Evolutionary conservation across 2,329 filamentous ascomycete genomes (phyloP), one percentile per base, ranked within the genome.

Genomic region (Stemphylium beticola): DNA sequence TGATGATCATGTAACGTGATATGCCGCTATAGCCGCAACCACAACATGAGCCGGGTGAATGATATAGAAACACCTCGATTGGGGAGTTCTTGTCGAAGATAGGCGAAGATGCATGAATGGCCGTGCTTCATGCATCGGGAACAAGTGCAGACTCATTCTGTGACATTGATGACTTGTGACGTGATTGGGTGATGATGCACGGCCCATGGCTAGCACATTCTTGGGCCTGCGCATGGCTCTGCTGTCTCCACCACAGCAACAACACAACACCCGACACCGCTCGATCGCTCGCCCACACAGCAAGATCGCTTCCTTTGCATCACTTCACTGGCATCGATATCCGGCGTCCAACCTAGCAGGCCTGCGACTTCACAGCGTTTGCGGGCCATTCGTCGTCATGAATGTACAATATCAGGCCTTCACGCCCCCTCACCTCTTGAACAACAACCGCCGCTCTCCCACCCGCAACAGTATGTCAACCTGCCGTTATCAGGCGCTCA

Each of bases 401-500:
- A 87, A 85, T 79, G 85, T 87, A 74, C 77, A 79, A 72, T 81
- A 84, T 73, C 81, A 82, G 72, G 77, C 85, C 74, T 82, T 75
- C 65, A 76, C 85, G 77, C 85, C 85, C 73, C 85, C 87, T 74
- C 85, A 87, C 62, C 82, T 87, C 74, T 79, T 83, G 67, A 81
- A 83, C 73, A 78, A 51, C 41, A 46, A 44, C 48, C 83, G 83
- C 73, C 80, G 83, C 66, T 86, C 85, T 62, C 83, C 85, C 53
- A 79, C 82, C 64, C 81, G 82, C 73, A 80, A 82, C 75, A 83
- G 85, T 87, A 79, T 68, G 83, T 66, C 60, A 24, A 20, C 57
- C 46, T 14, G n/a, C 53, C 39, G 48, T 29, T 49, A 52, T n/a
- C 45, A 52, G 39, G 36, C 47, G 55, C 44, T 34, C 55, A 38